These are phyloP conservation scores for Elsinoe batatas DNA, from an alignment of 2,329 filamentous ascomycete species.

Conservation along the genomic window DNA sequence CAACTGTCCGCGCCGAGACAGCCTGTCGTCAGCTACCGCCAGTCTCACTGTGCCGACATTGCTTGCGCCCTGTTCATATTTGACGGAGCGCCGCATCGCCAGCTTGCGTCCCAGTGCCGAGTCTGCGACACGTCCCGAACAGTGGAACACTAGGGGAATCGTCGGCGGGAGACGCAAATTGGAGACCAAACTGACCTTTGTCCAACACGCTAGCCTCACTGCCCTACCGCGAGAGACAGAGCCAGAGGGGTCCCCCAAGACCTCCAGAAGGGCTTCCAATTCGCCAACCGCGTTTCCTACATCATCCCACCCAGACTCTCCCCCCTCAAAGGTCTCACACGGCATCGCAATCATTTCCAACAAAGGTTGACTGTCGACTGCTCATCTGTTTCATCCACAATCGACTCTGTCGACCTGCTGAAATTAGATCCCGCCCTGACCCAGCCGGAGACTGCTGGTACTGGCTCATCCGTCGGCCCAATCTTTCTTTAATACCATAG, in stretches of 20 bases:
- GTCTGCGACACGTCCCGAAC: conserved; percentile 10
- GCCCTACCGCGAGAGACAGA: conserved; percentile 5
- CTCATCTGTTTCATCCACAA: conserved; percentile 4
- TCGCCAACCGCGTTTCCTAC: conserved; percentile 9
- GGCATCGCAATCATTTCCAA: not conserved
- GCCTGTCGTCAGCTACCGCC: conserved; percentile 11
- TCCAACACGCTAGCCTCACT: conserved; percentile 12
- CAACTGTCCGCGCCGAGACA: conserved; percentile 11
- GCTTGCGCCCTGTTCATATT: conserved; percentile 9
- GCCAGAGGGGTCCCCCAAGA: conserved; percentile 5
- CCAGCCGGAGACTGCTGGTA: conserved; percentile 7
- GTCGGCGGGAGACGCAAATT: conserved; percentile 12
- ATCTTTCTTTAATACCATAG: conserved; percentile 14
- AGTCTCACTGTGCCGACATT: conserved; percentile 13
- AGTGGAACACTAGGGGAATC: conserved; percentile 6
- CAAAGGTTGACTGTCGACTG: not conserved
- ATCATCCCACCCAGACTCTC: conserved; percentile 8
- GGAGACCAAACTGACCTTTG: conserved; percentile 12
- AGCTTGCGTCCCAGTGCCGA: not conserved
- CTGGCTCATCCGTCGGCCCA: conserved; percentile 11
- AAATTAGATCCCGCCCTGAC: conserved; percentile 12
- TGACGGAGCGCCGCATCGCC: conserved; percentile 8
- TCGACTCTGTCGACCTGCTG: not conserved
- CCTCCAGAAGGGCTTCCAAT: not conserved
- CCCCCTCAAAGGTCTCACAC: conserved; percentile 5